A percentile compares a stretch with the other conserved stretches of the same genome.
Conservation (phyloP, 177 flowering plant genomes). For the Vitis hybrid region DNA sequence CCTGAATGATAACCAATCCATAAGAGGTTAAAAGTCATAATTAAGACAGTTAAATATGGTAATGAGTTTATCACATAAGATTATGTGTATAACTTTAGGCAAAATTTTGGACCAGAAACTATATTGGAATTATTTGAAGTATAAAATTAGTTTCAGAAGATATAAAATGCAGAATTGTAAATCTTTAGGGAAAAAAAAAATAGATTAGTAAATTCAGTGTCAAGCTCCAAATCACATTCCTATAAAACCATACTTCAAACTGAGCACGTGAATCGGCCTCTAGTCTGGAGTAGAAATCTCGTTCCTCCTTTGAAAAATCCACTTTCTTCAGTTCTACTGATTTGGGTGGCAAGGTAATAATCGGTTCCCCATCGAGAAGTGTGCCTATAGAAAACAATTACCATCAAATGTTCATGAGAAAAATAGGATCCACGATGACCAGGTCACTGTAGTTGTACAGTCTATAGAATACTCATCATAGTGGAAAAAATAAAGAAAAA, state of each 20-base stretch:
- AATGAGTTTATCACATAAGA: too few species aligned
- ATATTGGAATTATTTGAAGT: too few species aligned
- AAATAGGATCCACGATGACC: too few species aligned
- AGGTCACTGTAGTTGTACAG: background rate
- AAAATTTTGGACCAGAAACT: too few species aligned
- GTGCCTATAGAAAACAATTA: conserved; percentile 49
- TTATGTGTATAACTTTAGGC: too few species aligned
- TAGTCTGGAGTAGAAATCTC: conserved; percentile 70
- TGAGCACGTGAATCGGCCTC: conserved; percentile 90
- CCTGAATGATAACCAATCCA: conserved; percentile 42
- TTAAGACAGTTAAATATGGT: background rate
- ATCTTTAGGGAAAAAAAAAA: background rate
- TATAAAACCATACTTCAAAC: conserved; percentile 49
- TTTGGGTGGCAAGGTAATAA: conserved; percentile 79
- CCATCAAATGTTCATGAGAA: conserved; percentile 4
- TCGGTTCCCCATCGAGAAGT: conserved; percentile 86
- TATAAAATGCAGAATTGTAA: background rate
- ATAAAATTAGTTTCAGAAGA: too few species aligned
- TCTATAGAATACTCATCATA: background rate
- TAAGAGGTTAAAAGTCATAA: background rate
- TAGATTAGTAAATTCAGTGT: background rate
- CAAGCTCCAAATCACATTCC: conserved; percentile 4
- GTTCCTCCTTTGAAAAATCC: conserved; percentile 78
- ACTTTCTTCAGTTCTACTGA: conserved; percentile 61
- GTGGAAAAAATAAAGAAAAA: conserved; percentile 2